These are phyloP conservation scores for Symbiodinium natans DNA, from an alignment of 73 alveolate species.

Conservation along the genomic window DNA sequence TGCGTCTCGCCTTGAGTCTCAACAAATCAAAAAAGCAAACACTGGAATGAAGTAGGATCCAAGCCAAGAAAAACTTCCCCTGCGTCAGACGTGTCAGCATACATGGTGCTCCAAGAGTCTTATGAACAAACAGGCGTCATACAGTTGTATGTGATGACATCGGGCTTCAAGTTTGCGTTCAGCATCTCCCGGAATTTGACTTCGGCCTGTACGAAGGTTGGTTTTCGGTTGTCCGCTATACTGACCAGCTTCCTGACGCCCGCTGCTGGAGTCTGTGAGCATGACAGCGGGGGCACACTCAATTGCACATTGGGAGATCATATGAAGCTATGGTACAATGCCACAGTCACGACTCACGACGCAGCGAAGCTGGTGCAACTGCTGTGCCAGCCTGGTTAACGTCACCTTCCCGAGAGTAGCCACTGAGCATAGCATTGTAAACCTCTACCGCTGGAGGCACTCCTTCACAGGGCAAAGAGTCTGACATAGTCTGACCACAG, in stretches of 20 bases:
- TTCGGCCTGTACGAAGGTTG: slow-evolving; percentile 14
- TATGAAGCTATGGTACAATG: no score
- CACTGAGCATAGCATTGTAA: slow-evolving; percentile 1
- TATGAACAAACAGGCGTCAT: slow-evolving; percentile 10
- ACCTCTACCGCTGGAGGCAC: neutral
- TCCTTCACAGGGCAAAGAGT: neutral
- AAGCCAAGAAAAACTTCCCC: no score
- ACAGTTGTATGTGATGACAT: slow-evolving; percentile 29
- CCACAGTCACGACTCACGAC: no score
- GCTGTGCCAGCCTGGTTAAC: no score
- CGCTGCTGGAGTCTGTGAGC: neutral
- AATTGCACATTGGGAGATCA: no score
- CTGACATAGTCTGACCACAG: no score
- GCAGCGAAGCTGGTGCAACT: no score
- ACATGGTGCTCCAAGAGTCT: neutral
- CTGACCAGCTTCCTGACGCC: neutral
- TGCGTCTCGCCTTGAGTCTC: no score
- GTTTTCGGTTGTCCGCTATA: neutral
- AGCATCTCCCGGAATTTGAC: slow-evolving; percentile 42
- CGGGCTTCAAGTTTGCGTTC: slow-evolving; percentile 35
- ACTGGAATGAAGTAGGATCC: no score
- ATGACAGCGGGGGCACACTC: no score
- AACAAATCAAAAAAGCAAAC: no score
- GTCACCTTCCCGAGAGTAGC: neutral
- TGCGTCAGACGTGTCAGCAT: neutral